These are phyloP conservation scores for Dothiorella sarmentorum DNA, from an alignment of 2,329 filamentous ascomycete genomes.

Conservation along the genomic window DNA sequence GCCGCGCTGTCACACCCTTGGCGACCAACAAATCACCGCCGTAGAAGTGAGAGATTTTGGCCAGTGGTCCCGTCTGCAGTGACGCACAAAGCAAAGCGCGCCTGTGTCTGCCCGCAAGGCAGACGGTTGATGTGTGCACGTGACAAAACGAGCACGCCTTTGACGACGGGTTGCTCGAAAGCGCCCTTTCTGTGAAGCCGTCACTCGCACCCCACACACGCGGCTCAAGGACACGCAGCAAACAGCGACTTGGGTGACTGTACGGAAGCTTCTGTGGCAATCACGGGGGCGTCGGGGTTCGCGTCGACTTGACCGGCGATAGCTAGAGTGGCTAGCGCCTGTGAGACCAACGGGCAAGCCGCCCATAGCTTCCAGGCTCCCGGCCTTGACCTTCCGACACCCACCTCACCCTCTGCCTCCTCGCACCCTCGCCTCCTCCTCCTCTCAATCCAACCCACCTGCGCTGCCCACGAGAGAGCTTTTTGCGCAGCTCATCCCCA, in stretches of 20 bases:
- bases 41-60: background rate
- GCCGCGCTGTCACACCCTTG: background rate
- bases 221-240: background rate
- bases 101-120: background rate
- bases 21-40: background rate
- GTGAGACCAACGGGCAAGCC: background rate
- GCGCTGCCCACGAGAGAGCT: background rate
- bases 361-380: background rate
- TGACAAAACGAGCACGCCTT: too few relatives aligned
- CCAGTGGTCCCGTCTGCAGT: background rate
- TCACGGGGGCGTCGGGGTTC: background rate
- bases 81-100: slow-evolving; percentile 12
- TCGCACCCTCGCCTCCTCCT: background rate
- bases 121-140: background rate
- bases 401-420: slow-evolving; percentile 5
- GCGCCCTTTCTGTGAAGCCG: too few relatives aligned
- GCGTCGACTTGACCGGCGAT: background rate
- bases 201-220: background rate
- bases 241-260: too few relatives aligned
- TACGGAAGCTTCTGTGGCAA: too few relatives aligned
- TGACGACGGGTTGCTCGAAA: too few relatives aligned
- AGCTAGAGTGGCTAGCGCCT: too few relatives aligned
- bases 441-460: background rate
- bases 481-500: background rate
- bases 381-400: too few relatives aligned